Conservation (phyloP, 768 basidiomycete species). For the Tylopilus subfusipes region DNA sequence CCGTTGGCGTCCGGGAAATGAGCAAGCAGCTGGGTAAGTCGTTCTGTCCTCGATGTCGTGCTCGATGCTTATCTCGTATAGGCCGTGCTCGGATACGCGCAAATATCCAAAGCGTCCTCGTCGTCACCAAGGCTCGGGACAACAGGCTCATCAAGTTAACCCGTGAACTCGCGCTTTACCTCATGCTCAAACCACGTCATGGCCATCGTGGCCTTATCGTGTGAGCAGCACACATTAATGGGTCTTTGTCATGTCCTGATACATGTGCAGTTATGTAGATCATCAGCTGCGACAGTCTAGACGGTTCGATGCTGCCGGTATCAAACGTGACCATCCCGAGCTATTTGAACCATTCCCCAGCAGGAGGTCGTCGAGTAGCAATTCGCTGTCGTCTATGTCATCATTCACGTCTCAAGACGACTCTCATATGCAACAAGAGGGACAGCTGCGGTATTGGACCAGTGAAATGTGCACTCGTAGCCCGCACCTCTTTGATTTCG, state of each 20-base stretch:
- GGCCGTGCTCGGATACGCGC: constrained; percentile 90
- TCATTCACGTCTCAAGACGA: constrained; percentile 42
- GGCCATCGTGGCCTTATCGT: constrained; percentile 80
- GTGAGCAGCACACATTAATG: constrained; percentile 42
- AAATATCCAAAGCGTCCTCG: constrained; percentile 88
- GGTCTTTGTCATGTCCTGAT: constrained; percentile 14
- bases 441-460: constrained; percentile 97
- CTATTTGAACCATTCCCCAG: constrained; percentile 78
- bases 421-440: constrained; percentile 53
- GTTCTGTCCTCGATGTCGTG: constrained; percentile 1
- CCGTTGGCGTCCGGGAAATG: constrained; percentile 96
- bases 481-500: constrained; percentile 95
- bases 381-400: constrained; percentile 56
- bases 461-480: constrained; percentile 90
- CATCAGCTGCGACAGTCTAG: constrained; percentile 83
- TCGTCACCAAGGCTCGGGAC: constrained; percentile 97
- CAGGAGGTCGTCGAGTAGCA: constrained; percentile 67
- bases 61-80: constrained; percentile 32
- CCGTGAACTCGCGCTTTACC: constrained; percentile 87
- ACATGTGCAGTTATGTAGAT: constrained; percentile 78
- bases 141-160: constrained; percentile 95
- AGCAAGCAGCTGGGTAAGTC: constrained; percentile 91
- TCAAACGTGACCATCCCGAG: constrained; percentile 81
- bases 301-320: constrained; percentile 91
- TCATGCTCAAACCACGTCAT: constrained; percentile 82